Percentiles rank a stretch among this genome's conserved stretches.
Conservation (phyloP, 129 eudicot species). For the Artemisia tridentata region DNA sequence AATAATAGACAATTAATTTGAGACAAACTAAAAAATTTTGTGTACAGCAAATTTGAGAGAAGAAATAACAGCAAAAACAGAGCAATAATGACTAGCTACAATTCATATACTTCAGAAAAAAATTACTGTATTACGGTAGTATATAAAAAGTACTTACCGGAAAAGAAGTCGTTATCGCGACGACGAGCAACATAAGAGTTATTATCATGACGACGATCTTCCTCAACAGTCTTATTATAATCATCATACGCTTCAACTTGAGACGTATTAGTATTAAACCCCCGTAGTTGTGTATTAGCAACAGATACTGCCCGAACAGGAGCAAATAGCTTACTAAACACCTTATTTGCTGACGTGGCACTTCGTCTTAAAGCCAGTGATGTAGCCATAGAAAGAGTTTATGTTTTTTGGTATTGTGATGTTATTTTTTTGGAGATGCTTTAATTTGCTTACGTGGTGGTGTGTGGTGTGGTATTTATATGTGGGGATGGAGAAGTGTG, state of each 20-base stretch:
- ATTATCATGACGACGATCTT: conserved; percentile 29
- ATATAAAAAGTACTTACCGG: conserved; percentile 16
- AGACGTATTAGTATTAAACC: conserved; percentile 26
- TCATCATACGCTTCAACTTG: conserved; percentile 37
- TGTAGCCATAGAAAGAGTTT: conserved; percentile 21
- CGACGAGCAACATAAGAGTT: conserved; percentile 31
- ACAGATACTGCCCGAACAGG: conserved; percentile 28
- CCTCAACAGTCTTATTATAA: conserved; percentile 16
- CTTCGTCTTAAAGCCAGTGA: conserved; percentile 14
- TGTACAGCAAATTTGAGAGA: too few species aligned
- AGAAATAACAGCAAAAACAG: too few species aligned
- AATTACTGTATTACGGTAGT: too few species aligned
- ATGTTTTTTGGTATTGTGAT: too few species aligned
- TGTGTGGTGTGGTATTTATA: too few species aligned
- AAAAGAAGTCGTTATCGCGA: conserved; percentile 34
- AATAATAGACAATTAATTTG: too few species aligned
- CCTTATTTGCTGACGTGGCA: conserved; percentile 3
- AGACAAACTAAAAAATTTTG: too few species aligned
- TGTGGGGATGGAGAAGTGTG: too few species aligned
- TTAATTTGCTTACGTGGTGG: too few species aligned
- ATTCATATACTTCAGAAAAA: too few species aligned
- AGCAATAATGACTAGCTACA: too few species aligned
- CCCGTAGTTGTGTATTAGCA: neutral
- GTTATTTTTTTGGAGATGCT: too few species aligned
- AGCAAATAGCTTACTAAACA: conserved; percentile 8